Base-by-base conservation (phyloP, 1,284 basidiomycete genomes). In the Quambalaria eucalypti region DNA sequence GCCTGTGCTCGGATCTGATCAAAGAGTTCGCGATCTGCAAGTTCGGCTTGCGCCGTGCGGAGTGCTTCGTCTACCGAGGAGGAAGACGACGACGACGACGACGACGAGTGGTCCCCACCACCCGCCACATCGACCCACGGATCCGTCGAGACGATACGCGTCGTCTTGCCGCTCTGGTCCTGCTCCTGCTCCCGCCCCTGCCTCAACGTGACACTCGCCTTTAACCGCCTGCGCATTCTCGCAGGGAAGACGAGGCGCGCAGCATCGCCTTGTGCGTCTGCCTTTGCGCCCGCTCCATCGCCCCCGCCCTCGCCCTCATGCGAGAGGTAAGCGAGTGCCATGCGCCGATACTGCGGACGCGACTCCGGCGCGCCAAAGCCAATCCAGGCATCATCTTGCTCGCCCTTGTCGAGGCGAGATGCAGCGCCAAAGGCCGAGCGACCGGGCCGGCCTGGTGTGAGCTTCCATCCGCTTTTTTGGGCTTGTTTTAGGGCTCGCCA, bases 371-470 rank as follows among this genome's bases (percentile, higher is more conserved):
- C 25, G 42, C 3, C 42, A 26, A 46, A 46, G 7, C 42, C 42
- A 21, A 46, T 46, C 42, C 42, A 46, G 4, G 42, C 42, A 26
- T 46, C 42, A 26, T 46, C 42, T 26, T 46, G 42, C 42, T 46
- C 42, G 16, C 42, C 42, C 25, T 46, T 21, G 25, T 46, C 42
- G 3, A 26, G 21, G 16, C 42, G 42, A 12, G 25, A 23, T 46
- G 12, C 25, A 19, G 42, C 42, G 36, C 36, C 36, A 39, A 39
- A 39, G 36, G 36, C 36, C 16, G 42, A 46, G 12, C 42, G 42
- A 9, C 42, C 42, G 19, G 42, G 42, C 25, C 42, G 42, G 12
- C 42, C 42, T 23, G 42, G 42, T 4, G 42, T 46, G 42, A 46
- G 16, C 2, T 21, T 21, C 42, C 42, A 46, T 14, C 42, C 42